Conservation (phyloP, 1,284 basidiomycete genomes). For the Ganoderma boninense region DNA sequence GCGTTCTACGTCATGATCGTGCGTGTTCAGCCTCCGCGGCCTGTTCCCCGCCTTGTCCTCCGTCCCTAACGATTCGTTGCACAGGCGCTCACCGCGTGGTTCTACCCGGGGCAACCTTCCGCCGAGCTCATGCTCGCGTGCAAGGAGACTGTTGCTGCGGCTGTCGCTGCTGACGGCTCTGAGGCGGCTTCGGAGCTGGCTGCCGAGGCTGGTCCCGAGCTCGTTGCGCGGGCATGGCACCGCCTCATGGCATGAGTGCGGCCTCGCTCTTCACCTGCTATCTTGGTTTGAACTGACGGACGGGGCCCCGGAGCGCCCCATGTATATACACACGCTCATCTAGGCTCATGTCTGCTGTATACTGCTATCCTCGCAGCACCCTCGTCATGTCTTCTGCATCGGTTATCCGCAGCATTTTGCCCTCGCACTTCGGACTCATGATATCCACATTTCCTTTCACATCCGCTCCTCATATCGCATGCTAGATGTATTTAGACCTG, state of each 20-base stretch:
- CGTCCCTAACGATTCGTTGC: neutral
- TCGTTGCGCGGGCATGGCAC: neutral
- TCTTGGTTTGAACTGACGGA: neutral
- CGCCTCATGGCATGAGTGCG: neutral
- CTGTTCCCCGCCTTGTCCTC: too few species aligned
- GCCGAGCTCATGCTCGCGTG: slow-evolving; percentile 45
- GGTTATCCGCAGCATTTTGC: neutral
- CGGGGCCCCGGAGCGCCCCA: too few species aligned
- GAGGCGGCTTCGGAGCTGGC: slow-evolving; percentile 17
- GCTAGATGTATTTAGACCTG: neutral
- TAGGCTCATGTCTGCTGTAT: neutral
- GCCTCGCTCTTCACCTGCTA: neutral
- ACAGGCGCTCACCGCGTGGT: slow-evolving; percentile 62
- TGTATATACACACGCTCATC: too few species aligned
- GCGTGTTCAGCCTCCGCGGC: slow-evolving; percentile 29
- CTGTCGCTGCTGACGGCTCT: slow-evolving; percentile 26
- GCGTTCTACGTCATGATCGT: slow-evolving; percentile 67
- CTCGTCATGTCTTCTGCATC: too few species aligned
- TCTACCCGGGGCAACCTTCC: slow-evolving; percentile 59
- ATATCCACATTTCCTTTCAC: neutral
- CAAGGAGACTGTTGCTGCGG: slow-evolving; percentile 32
- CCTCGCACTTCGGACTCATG: neutral
- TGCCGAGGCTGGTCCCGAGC: neutral
- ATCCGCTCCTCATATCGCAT: neutral
- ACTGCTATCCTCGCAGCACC: too few species aligned